phyloP scores from a whole-genome alignment of 371 early-diverging fungal species.

The Rhizomucor miehei region DNA sequence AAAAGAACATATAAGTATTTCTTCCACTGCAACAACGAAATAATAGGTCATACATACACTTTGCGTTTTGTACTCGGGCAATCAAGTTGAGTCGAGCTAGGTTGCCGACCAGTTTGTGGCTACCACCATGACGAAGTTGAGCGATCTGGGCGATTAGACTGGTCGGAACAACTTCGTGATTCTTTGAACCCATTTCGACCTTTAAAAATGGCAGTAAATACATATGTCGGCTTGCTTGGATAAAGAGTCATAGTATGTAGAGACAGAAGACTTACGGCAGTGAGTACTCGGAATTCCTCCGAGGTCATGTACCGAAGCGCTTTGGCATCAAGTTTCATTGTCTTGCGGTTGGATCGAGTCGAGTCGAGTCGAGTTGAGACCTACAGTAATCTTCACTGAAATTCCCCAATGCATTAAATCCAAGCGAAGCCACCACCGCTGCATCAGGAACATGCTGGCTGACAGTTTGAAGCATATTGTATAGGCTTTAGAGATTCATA shows the following conservation, averaged over 20 bases:
- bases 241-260: no score
- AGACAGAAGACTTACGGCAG: conserved; percentile 65
- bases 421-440: no score
- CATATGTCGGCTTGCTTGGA: no score
- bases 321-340: conserved; percentile 97
- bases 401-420: no score
- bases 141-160: conserved; percentile 87
- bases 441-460: no score
- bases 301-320: conserved; percentile 88
- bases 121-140: conserved; percentile 82
- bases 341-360: conserved; percentile 1
- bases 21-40: no score
- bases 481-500: no score
- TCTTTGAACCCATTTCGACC: conserved; percentile 96
- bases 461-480: no score
- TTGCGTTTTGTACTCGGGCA: conserved; percentile 81
- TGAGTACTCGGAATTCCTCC: conserved; percentile 95
- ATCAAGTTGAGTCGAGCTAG: conserved; percentile 88
- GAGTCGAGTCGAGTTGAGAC: no score
- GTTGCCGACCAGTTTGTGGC: conserved; percentile 79
- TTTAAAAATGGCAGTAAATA: no score
- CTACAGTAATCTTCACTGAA: no score
- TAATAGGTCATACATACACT: no score
- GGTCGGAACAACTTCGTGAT: conserved; percentile 96
- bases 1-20: neutral